phyloP scores from a whole-genome alignment of 352 stramenopile species.

The Globisporangium paroecandrum region DNA sequence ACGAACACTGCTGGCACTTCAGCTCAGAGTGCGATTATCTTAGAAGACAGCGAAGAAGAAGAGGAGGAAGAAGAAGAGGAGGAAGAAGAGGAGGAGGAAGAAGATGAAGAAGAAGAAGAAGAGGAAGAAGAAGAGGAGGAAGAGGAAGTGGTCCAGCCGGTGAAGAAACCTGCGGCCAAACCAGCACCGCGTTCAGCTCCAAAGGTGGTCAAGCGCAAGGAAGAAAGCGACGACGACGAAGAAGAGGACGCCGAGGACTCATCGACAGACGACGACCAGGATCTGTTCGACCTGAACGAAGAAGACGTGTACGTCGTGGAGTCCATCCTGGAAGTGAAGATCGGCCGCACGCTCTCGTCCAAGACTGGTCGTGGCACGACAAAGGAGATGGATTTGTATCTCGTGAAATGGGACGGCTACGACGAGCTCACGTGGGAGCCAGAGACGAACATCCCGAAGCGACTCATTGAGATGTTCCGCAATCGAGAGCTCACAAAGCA shows the following conservation, averaged over 20 bases:
- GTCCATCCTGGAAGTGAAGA: slow-evolving; percentile 66
- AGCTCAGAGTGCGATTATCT: slow-evolving; percentile 41
- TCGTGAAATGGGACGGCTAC: slow-evolving; percentile 81
- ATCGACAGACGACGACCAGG: slow-evolving; percentile 62
- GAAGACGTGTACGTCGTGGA: slow-evolving; percentile 75
- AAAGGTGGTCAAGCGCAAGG: not conserved
- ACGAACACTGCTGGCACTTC: slow-evolving; percentile 23
- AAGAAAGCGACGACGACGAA: slow-evolving; percentile 17
- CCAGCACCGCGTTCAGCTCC: slow-evolving; percentile 2
- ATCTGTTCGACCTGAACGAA: slow-evolving; percentile 68
- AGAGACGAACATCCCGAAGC: slow-evolving; percentile 60
- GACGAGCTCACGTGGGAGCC: slow-evolving; percentile 80
- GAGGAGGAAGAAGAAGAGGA: slow-evolving; percentile 19
- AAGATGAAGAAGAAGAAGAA: slow-evolving; percentile 28
- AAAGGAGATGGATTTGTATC: slow-evolving; percentile 66
- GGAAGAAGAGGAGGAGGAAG: slow-evolving; percentile 20
- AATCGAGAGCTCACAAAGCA: slow-evolving; percentile 48
- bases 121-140: slow-evolving; percentile 29
- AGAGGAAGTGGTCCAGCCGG: slow-evolving; percentile 20
- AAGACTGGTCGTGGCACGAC: slow-evolving; percentile 28
- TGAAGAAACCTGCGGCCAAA: slow-evolving; percentile 17
- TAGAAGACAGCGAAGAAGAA: slow-evolving; percentile 51
- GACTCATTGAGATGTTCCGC: slow-evolving; percentile 56
- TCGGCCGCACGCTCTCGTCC: slow-evolving; percentile 33
- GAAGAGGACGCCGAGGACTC: slow-evolving; percentile 30